Percentiles rank a stretch among this genome's conserved stretches.
These are phyloP conservation scores for Fagopyrum esculentum DNA, from an alignment of 148 eudicot species.

Conservation along the genomic window DNA sequence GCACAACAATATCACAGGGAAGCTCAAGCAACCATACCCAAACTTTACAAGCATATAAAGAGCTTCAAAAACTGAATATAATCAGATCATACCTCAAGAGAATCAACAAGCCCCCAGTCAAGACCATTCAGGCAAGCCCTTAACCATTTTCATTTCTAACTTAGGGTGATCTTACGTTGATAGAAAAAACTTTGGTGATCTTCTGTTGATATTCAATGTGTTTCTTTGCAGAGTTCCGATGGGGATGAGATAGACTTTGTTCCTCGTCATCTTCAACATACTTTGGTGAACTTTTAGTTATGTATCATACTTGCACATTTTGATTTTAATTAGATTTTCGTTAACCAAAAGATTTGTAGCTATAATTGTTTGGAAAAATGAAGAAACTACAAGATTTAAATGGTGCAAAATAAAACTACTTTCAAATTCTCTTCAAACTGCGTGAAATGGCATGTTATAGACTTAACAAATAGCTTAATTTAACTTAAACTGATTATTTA, in stretches of 20 bases:
- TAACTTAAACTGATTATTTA: no score
- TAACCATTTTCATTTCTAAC: neutral
- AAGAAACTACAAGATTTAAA: no score
- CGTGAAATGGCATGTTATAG: no score
- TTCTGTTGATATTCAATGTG: slow-evolving; percentile 9
- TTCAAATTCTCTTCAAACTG: no score
- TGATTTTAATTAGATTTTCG: no score
- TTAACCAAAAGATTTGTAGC: no score
- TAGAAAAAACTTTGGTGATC: neutral
- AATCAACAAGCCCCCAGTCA: slow-evolving; percentile 83
- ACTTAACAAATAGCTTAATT: no score
- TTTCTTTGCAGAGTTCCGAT: slow-evolving; percentile 73
- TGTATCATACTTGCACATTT: no score
- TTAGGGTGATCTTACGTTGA: neutral
- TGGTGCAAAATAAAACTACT: no score
- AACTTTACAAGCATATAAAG: slow-evolving; percentile 46
- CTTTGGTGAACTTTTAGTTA: no score
- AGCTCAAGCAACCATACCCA: slow-evolving; percentile 34
- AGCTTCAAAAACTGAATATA: slow-evolving; percentile 48
- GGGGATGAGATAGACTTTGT: slow-evolving; percentile 94
- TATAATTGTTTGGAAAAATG: no score
- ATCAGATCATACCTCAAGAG: slow-evolving; percentile 52
- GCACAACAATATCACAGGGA: slow-evolving; percentile 20
- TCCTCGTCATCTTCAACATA: slow-evolving; percentile 64
- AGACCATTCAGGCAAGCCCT: slow-evolving; percentile 66